A percentile compares a stretch with the other conserved stretches of the same genome.
Conservation (phyloP, 495 filamentous ascomycete genomes). For the Tuber melanosporum region DNA sequence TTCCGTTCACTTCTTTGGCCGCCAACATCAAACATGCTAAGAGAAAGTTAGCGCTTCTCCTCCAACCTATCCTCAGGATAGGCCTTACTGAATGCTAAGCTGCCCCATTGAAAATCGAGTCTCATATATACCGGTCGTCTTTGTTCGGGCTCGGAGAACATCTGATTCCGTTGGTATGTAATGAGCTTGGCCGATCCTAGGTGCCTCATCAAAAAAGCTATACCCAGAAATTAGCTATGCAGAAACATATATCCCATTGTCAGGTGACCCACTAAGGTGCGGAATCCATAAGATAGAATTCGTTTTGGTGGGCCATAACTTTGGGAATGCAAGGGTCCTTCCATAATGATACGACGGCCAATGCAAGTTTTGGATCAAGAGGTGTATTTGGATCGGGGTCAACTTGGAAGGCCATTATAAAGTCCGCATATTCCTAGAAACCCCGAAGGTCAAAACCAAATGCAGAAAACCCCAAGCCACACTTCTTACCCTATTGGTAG, state of each 20-base stretch:
- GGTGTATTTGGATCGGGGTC: conserved; percentile 79
- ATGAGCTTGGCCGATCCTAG: conserved; percentile 72
- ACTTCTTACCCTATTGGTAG: conserved; percentile 52
- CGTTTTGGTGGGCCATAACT: conserved; percentile 87
- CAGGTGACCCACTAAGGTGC: conserved; percentile 77
- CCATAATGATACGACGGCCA: conserved; percentile 82
- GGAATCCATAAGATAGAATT: conserved; percentile 99
- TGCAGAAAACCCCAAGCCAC: neutral
- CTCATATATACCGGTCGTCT: conserved; percentile 99
- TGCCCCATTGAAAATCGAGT: conserved; percentile 97
- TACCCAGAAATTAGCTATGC: conserved; percentile 22
- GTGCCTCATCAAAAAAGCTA: conserved; percentile 92
- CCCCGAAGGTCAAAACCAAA: conserved; percentile 19
- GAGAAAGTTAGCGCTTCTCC: conserved; percentile 34
- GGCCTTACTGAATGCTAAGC: conserved; percentile 88
- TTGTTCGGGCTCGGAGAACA: conserved; percentile 88
- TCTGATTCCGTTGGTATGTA: conserved; percentile 90
- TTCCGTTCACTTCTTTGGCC: conserved; percentile 95
- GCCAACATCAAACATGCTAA: conserved; percentile 97
- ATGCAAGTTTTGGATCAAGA: conserved; percentile 69
- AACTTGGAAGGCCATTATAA: conserved; percentile 77
- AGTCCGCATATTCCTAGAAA: conserved; percentile 61
- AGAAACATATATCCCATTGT: conserved; percentile 13
- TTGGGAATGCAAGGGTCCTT: conserved; percentile 75
- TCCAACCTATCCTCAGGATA: conserved; percentile 41